Base-by-base conservation (phyloP, 1,139 yeast species). In the Hansenula anomala region DNA sequence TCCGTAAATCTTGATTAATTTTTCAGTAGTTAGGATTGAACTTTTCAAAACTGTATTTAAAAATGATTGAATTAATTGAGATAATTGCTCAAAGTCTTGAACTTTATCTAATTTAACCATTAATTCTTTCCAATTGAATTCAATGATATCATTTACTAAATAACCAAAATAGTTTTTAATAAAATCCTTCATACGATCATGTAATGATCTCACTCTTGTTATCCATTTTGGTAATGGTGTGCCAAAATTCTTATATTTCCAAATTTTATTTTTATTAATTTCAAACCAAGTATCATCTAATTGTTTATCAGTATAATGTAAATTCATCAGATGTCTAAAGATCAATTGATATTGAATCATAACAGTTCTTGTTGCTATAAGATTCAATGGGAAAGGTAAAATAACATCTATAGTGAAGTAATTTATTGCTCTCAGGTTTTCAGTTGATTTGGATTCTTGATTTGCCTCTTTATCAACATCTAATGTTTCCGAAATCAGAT, bases 341-440 rank as follows among this genome's bases (percentile, higher is more conserved):
- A 89, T 64, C 25, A 88, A 66, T 58, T 90, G 96, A 54, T 84
- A 89, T 44, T 94, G 89, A 36, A 80, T 73, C 26, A 88, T 69
- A 24, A 83, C 77, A 32, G 87, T 82, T 43, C 81, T 75, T 20
- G 85, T 78, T 4, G 89, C 63, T 1, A 92, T 69, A 29, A 90
- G 67, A 47, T 89, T 88, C 35, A 89, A 62, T 0, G 99, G 99
- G 55, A 88, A 94, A 7, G 97, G 96, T 17, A 90, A 66, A 22
- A 72, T 66, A 27, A 87, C 59, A 38, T 86, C 85, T 31, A 89
- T 66, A 48, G 80, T 84, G 13, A 89, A 58, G 32, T 76, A 76
- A 51, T 81, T 75, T 8, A 76, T 65, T 29, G 62, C 61, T 35
- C 50, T 41, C 17, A 43, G 33, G 8, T 39, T 43, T 27, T 56